phyloP scores from a whole-genome alignment of 352 stramenopile species.

The Globisporangium paroecandrum region DNA sequence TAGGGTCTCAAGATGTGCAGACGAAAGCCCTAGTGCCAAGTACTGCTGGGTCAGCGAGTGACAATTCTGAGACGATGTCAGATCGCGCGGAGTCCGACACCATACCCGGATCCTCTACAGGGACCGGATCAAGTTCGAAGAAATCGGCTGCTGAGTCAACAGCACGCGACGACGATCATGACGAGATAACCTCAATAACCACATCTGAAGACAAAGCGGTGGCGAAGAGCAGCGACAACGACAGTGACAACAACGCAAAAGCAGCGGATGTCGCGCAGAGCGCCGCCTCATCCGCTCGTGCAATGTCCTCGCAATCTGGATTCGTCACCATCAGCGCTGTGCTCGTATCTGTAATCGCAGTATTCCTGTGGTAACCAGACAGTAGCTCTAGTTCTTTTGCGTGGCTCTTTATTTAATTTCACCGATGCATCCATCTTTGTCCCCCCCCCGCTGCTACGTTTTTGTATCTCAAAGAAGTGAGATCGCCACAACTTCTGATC shows the following conservation, averaged over 20 bases:
- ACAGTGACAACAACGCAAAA: not conserved
- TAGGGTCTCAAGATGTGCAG: not conserved
- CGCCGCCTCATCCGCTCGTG: not conserved
- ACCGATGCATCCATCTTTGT: not conserved
- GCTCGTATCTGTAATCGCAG: not conserved
- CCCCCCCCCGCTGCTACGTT: not conserved
- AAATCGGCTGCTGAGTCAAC: not conserved
- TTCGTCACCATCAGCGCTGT: constrained; percentile 2
- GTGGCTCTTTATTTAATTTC: not conserved
- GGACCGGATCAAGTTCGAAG: not conserved
- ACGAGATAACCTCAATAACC: not conserved
- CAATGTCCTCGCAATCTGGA: not conserved
- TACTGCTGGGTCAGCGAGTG: not conserved
- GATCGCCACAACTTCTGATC: not conserved
- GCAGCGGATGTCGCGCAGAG: not conserved
- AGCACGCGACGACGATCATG: not conserved
- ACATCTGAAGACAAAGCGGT: not conserved
- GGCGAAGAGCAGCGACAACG: not conserved
- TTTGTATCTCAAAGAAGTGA: not conserved
- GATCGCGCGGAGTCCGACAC: not conserved
- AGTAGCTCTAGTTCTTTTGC: not conserved
- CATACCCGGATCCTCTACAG: not conserved
- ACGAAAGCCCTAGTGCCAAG: not conserved
- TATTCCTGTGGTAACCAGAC: not conserved
- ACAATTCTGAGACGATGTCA: not conserved